Evolutionary conservation across 306 rosid genomes (phyloP).

Genomic region (Prunus dulcis): DNA sequence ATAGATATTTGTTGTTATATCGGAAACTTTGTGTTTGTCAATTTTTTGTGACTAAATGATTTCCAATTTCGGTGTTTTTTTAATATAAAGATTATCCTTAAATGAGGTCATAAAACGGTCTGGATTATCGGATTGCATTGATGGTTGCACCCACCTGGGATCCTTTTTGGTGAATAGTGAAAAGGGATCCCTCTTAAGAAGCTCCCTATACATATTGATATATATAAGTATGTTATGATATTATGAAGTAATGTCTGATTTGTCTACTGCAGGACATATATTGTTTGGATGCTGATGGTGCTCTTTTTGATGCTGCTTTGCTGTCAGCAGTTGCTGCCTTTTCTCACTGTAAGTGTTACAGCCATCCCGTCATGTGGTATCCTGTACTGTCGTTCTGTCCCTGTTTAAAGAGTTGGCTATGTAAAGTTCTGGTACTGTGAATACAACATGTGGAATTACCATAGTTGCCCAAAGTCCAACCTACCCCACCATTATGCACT

Average conservation of each 20-base stretch:
- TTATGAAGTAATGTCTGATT: not conserved
- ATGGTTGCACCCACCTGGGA: too few relatives aligned
- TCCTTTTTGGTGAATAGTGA: too few relatives aligned
- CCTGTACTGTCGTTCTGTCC: not conserved
- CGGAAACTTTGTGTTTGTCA: too few relatives aligned
- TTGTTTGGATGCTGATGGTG: conserved; percentile 91
- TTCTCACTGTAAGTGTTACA: conserved; percentile 60
- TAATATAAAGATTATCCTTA: too few relatives aligned
- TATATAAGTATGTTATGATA: conserved; percentile 1
- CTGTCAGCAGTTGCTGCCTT: conserved; percentile 84
- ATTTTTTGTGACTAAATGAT: too few relatives aligned
- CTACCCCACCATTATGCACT: not conserved
- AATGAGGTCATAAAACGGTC: too few relatives aligned
- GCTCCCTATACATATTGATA: too few relatives aligned
- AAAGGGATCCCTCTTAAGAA: too few relatives aligned
- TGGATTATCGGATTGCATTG: too few relatives aligned
- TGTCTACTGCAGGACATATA: conserved; percentile 63
- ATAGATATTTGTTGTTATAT: too few relatives aligned
- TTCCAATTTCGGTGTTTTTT: too few relatives aligned
- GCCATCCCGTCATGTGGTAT: conserved; percentile 22
- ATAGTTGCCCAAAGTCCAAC: not conserved
- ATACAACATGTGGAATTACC: not conserved
- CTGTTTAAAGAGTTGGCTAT: not conserved
- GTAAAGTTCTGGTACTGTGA: not conserved
- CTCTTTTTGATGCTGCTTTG: conserved; percentile 83